Conservation (phyloP, 2,329 filamentous ascomycete species). For the Xylariaceae sp. region DNA sequence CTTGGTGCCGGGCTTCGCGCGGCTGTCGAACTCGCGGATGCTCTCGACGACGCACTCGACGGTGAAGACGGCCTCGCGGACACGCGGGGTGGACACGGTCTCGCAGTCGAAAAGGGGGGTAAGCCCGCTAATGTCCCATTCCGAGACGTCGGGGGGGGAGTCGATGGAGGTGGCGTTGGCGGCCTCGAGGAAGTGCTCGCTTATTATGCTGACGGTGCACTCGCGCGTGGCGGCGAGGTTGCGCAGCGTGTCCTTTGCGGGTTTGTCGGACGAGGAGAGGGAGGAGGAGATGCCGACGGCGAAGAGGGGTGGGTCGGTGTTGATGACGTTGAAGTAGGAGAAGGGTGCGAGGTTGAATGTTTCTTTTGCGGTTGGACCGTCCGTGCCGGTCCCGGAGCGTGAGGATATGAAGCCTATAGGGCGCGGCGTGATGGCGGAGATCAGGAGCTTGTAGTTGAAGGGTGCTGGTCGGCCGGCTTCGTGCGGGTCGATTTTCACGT, state of each 20-base stretch:
- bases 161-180: constrained; percentile 79
- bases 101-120: constrained; percentile 60
- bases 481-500: constrained; percentile 79
- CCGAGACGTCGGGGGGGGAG: constrained; percentile 67
- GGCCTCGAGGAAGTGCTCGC: constrained; percentile 78
- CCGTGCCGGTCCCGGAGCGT: constrained; percentile 25
- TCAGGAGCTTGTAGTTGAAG: constrained; percentile 89
- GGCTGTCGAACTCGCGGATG: constrained; percentile 71
- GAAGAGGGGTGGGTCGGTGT: constrained; percentile 84
- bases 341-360: constrained; percentile 76
- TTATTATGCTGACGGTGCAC: constrained; percentile 83
- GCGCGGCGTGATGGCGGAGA: constrained; percentile 74
- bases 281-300: constrained; percentile 48
- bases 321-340: constrained; percentile 77
- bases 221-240: constrained; percentile 69
- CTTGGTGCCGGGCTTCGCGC: constrained; percentile 64
- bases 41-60: constrained; percentile 76
- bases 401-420: constrained; percentile 66
- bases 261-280: constrained; percentile 35
- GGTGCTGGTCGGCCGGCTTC: constrained; percentile 58
- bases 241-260: constrained; percentile 74
- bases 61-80: constrained; percentile 76
- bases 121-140: constrained; percentile 75
- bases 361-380: constrained; percentile 46
- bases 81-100: constrained; percentile 64